Base-by-base conservation (phyloP, 495 filamentous ascomycete species). In the Venustampulla echinocandica region DNA sequence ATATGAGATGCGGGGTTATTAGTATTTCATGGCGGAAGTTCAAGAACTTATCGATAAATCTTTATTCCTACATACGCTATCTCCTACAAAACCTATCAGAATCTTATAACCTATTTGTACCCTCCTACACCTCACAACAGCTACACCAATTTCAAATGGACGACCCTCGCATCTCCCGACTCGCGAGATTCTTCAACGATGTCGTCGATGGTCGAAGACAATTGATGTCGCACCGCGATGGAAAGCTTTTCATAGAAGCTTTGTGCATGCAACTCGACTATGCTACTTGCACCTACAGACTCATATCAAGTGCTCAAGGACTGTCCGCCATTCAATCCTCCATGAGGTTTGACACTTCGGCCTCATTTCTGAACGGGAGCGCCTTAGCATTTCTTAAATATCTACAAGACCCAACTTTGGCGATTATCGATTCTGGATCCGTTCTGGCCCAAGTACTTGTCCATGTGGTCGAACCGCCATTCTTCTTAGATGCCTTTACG, bases 201-300 rank as follows among this genome's bases (percentile, higher is more conserved):
- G 58, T 70, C 20, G 4, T 69, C 2, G 9, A 40, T 23, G 69
- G 64, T n/a, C 60, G 65, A 28, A 54, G 60, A 20, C 15, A 45
- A 11, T 21, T 73, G 4, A 25, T 11, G 9, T 41, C 46, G 1
- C 11, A 50, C 17, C 39, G 46, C 7, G 65, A 47, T 47, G 73
- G 67, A n/a, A 70, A 70, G 32, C 64, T 69, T 7, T 80, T 85
- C 43, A 43, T 87, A 4, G 80, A 86, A 51, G 74, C 82, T 0
- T 53, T 84, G 2, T 64, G 68, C 14, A 61, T 52, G 10, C 69
- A 80, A 49, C 40, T 53, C 1, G 69, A 79, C 36, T 70, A 59
- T 1, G 59, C 64, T 14, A 62, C 58, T 0, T 81, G 76, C 48
- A 60, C 80, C 10, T 70, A 85, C 50, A 68, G 63, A 21, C 55